Percentiles rank a stretch among this genome's conserved stretches.
phyloP scores from a whole-genome alignment of 257 asterid species.

The Solanum bulbocastanum region DNA sequence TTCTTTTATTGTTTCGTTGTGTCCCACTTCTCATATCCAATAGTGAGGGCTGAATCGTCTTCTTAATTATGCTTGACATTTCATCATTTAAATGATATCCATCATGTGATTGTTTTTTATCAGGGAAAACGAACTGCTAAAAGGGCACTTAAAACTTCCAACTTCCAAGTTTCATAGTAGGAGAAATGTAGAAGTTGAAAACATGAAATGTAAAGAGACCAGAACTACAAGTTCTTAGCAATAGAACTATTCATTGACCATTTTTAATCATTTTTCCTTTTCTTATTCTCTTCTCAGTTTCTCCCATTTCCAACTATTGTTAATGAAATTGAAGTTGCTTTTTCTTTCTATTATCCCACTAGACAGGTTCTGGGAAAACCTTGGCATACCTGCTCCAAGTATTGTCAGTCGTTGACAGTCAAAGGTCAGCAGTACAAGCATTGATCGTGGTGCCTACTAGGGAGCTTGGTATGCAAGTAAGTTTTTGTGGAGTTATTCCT shows the following conservation, averaged over 20 bases:
- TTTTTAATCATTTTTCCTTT: background rate
- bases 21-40: background rate
- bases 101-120: background rate
- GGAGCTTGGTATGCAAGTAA: constrained; percentile 96
- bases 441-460: constrained; percentile 82
- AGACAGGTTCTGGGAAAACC: constrained; percentile 99
- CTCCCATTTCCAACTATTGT: background rate
- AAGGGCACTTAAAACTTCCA: background rate
- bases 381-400: constrained; percentile 72
- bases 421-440: constrained; percentile 81
- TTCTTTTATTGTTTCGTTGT: background rate
- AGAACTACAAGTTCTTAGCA: background rate
- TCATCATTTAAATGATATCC: background rate
- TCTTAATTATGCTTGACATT: background rate
- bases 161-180: background rate
- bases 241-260: background rate
- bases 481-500: constrained; percentile 9
- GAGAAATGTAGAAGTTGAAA: background rate
- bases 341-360: constrained; percentile 18
- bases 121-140: background rate
- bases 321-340: constrained; percentile 7
- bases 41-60: background rate
- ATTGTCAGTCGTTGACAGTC: constrained; percentile 52
- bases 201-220: background rate
- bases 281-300: background rate